Evolutionary conservation across 2,329 filamentous ascomycete genomes (phyloP), one percentile per base, ranked within the genome.

Genomic region (Botrytis tulipae): DNA sequence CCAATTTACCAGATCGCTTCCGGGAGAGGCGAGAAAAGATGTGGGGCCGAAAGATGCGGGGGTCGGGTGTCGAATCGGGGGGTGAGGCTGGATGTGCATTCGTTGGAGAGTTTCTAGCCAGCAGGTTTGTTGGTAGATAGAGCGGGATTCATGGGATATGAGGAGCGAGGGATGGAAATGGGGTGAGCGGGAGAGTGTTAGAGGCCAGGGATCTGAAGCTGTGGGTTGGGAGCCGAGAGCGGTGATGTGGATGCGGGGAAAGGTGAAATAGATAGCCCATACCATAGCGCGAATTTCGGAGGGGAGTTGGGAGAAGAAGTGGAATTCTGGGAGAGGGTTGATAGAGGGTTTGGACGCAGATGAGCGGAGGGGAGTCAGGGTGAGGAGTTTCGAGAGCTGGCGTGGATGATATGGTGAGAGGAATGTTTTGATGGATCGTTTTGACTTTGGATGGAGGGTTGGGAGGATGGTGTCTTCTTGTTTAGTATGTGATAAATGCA

Each of bases 221-320:
- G 70, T 57, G 18, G 59, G 35, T 4, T 59, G 40, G 10, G 70
- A 32, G 22, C 44, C 54, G 1, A 46, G 35, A 10, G n/a, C 35
- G 16, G 48, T 37, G 10, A 71, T 35, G 29, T 57, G 70, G 42
- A 71, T 48, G 32, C 44, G 70, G 7, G 70, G 70, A 20, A 71
- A 57, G 16, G 46, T 57, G 20, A 57, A 22, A 14, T 71, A 71
- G 1, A 71, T 57, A 0, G 20, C 25, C 70, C 70, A 71, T 42
- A 71, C 57, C 8, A 66, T 44, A 20, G 22, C 29, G 44, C 60
- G 60, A 7, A 71, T 71, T 44, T 71, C 70, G 70, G 25, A 71
- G 12, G 70, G 70, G 20, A 71, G 46, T 65, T 66, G 35, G 22
- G 25, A 35, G 46, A 71, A 71, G 16, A 66, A 61, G 46, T 57